Evolutionary conservation across 192 early-diverging fungal species (phyloP), one percentile per base, ranked within the genome.

Genomic region (Obelidium mucronatum): DNA sequence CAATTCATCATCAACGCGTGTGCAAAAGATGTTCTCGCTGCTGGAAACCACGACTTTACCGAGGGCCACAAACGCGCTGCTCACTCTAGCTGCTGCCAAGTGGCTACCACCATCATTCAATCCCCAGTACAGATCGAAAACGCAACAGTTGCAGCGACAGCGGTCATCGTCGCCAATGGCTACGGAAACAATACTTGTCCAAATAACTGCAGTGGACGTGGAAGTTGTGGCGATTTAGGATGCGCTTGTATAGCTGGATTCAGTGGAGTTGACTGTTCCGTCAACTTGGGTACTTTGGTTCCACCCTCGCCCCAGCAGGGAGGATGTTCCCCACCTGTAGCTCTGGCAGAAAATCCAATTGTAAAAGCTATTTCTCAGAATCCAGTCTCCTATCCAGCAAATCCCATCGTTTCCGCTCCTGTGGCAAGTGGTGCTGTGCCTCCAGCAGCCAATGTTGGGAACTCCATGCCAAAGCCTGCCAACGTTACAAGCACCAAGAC

Each of bases 201-300:
- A 31, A 65, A 65, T 39, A 40, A 30, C 19, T 65, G 63, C 63
- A 26, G 22, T 65, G 63, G 63, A 31, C 34, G 40, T 11, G 63
- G 63, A 65, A 65, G 1, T 30, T 65, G 63, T 28, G 37, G 34
- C 19, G 15, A 31, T 22, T 6, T 39, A 6, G 63, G 63, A 15
- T 65, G 63, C 28, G 8, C 30, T 17, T 65, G 63, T 28, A 59
- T 24, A 8, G 28, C 28, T 30, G 56, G 56, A 26, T 59, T 26
- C 56, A 19, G 17, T 59, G 56, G 56, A 59, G 28, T 19, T 59
- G 56, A 59, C n/a, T 51, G 48, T 51, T 51, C 48, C 22, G 8
- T 51, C 11, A 22, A 51, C 48, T 51, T 51, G 48, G 11, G 8
- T 22, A 22, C 48, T 8, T 13, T 51, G 48, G 48, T 51, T 51